These are phyloP conservation scores for Xylaria acuta DNA, from an alignment of 495 filamentous ascomycete genomes.

Conservation along the genomic window DNA sequence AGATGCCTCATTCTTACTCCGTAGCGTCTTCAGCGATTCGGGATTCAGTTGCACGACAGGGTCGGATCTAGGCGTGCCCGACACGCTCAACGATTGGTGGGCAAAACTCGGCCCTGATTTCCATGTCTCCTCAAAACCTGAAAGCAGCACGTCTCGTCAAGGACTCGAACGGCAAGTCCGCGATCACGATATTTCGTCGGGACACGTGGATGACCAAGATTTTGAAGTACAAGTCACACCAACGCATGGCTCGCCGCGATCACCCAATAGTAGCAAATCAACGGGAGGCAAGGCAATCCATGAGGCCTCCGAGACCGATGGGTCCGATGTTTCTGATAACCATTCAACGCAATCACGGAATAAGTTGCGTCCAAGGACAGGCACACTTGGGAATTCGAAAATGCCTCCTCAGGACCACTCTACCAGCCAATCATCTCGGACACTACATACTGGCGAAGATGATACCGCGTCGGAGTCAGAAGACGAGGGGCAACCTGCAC, in stretches of 20 bases:
- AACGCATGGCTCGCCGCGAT: slow-evolving; percentile 36
- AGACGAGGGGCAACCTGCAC: slow-evolving; percentile 24
- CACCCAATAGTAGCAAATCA: background rate
- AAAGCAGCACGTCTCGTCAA: slow-evolving; percentile 20
- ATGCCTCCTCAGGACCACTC: slow-evolving; percentile 12
- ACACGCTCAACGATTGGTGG: slow-evolving; percentile 56
- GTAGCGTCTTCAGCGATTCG: slow-evolving; percentile 42
- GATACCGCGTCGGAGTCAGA: slow-evolving; percentile 40
- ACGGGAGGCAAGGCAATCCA: background rate
- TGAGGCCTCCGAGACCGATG: slow-evolving; percentile 34
- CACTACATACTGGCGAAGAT: slow-evolving; percentile 35
- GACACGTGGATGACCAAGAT: slow-evolving; percentile 49
- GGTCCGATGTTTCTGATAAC: slow-evolving; percentile 30
- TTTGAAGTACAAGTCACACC: slow-evolving; percentile 61
- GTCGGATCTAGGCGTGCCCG: slow-evolving; percentile 40
- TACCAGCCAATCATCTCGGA: slow-evolving; percentile 33
- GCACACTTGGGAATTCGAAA: slow-evolving; percentile 39
- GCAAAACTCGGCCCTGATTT: slow-evolving; percentile 43
- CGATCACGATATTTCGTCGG: slow-evolving; percentile 8
- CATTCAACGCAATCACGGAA: slow-evolving; percentile 13
- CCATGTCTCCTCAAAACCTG: slow-evolving; percentile 22
- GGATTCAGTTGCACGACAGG: slow-evolving; percentile 37
- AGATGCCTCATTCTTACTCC: slow-evolving; percentile 45
- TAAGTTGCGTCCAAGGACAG: slow-evolving; percentile 32
- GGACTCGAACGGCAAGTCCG: slow-evolving; percentile 6